Evolutionary conservation across 2,329 filamentous ascomycete genomes (phyloP).

Genomic region (Alternaria arbusti): DNA sequence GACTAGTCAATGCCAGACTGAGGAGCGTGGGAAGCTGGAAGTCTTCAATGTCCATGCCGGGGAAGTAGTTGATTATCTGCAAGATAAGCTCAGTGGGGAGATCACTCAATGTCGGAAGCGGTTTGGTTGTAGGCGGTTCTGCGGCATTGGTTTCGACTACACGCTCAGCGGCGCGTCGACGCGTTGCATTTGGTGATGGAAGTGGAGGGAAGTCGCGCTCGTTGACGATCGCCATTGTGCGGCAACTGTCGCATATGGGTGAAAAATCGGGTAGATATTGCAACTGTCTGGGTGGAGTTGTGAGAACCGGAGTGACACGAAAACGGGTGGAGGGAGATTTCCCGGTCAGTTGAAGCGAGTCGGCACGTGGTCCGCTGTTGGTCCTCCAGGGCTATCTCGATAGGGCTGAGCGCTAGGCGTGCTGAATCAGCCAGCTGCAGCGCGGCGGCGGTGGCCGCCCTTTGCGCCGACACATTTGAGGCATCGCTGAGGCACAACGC

Average conservation of each 20-base stretch:
- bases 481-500: not conserved
- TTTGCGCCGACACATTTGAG: not conserved
- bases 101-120: constrained; percentile 19
- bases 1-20: constrained; percentile 31
- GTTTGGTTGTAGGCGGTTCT: not conserved
- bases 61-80: constrained; percentile 31
- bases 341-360: not conserved
- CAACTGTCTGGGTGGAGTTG: not conserved
- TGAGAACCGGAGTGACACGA: not conserved
- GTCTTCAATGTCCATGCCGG: constrained; percentile 18
- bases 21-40: constrained; percentile 26
- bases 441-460: not conserved
- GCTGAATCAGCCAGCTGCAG: not conserved
- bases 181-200: constrained; percentile 14
- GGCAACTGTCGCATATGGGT: too few relatives aligned
- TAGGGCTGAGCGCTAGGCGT: not conserved
- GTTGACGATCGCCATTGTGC: constrained; percentile 20
- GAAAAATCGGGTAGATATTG: not conserved
- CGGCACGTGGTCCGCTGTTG: not conserved
- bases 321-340: not conserved
- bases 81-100: constrained; percentile 40
- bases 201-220: constrained; percentile 30
- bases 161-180: not conserved
- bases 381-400: not conserved
- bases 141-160: not conserved